These are phyloP conservation scores for Carallia pectinifolia DNA, from an alignment of 345 rosid genomes.

Conservation along the genomic window DNA sequence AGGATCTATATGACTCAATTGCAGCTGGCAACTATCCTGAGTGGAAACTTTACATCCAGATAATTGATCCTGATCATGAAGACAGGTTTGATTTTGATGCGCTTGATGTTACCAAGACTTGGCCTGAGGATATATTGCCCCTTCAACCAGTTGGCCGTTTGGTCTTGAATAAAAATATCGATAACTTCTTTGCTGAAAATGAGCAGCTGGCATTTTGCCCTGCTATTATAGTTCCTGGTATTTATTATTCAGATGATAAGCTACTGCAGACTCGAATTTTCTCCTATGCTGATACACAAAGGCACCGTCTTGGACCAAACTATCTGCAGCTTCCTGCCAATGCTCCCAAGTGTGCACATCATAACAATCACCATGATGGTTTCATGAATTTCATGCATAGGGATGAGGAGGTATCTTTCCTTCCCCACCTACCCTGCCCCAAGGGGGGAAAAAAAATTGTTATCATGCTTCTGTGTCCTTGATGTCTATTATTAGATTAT, in stretches of 20 bases:
- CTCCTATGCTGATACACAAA: slow-evolving; percentile 90
- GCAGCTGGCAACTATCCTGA: slow-evolving; percentile 92
- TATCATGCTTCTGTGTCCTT: too few species aligned
- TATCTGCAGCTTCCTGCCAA: slow-evolving; percentile 90
- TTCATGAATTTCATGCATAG: slow-evolving; percentile 91
- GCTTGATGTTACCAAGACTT: slow-evolving; percentile 91
- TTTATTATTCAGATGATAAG: slow-evolving; percentile 86
- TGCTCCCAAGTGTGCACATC: slow-evolving; percentile 93
- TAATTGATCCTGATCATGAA: slow-evolving; percentile 79
- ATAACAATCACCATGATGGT: slow-evolving; percentile 94
- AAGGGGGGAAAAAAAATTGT: too few species aligned
- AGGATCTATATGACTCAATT: slow-evolving; percentile 89
- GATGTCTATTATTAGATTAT: background rate
- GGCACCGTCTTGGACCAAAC: slow-evolving; percentile 99
- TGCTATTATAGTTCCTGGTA: slow-evolving; percentile 85
- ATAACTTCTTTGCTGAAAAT: slow-evolving; percentile 90
- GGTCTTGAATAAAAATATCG: slow-evolving; percentile 95
- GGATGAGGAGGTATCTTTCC: slow-evolving; percentile 69
- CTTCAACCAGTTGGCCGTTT: slow-evolving; percentile 93
- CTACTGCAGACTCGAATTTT: slow-evolving; percentile 83
- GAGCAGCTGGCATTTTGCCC: slow-evolving; percentile 97
- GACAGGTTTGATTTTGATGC: slow-evolving; percentile 86
- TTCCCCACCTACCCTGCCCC: background rate
- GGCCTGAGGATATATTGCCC: slow-evolving; percentile 99
- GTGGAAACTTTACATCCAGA: slow-evolving; percentile 86